Evolutionary conservation across 78 protist species (phyloP), one percentile per base, ranked within the genome.

Genomic region (Trichosphaerium sp.): DNA sequence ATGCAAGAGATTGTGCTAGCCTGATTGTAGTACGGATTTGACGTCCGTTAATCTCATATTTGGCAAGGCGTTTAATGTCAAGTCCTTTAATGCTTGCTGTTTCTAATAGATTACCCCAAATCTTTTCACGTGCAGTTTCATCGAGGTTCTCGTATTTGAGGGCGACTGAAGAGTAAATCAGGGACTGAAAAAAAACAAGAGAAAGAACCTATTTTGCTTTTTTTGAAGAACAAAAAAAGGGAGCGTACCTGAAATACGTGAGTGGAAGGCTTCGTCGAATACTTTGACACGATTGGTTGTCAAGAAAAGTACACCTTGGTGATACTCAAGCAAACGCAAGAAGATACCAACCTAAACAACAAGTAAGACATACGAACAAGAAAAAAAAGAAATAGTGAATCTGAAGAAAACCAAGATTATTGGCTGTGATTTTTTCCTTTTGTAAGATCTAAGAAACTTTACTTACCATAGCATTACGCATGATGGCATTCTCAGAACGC

Each of bases 181-280:
- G n/a, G n/a, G n/a, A n/a, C n/a, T n/a, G n/a, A n/a, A n/a, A n/a
- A n/a, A n/a, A n/a, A n/a, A n/a, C n/a, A n/a, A n/a, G n/a, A n/a
- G n/a, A n/a, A n/a, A n/a, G n/a, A n/a, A n/a, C n/a, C n/a, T n/a
- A n/a, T n/a, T n/a, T n/a, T n/a, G n/a, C n/a, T n/a, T n/a, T n/a
- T n/a, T n/a, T n/a, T n/a, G n/a, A n/a, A n/a, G n/a, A n/a, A n/a
- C n/a, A n/a, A n/a, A n/a, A n/a, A n/a, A n/a, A n/a, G n/a, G n/a
- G n/a, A n/a, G n/a, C n/a, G n/a, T n/a, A n/a, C 47, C 6, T 6
- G 51, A 25, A 34, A 72, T 25, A 41, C 78, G 57, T 34, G 68
- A 62, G 26, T 74, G 65, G 73, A 74, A 74, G 21, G 81, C 81
- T 14, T 12, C 34, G 44, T 74, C 81, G 56, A 74, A 42, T 25